Conservation (phyloP, 768 basidiomycete species). For the Psilocybe cyanescens region DNA sequence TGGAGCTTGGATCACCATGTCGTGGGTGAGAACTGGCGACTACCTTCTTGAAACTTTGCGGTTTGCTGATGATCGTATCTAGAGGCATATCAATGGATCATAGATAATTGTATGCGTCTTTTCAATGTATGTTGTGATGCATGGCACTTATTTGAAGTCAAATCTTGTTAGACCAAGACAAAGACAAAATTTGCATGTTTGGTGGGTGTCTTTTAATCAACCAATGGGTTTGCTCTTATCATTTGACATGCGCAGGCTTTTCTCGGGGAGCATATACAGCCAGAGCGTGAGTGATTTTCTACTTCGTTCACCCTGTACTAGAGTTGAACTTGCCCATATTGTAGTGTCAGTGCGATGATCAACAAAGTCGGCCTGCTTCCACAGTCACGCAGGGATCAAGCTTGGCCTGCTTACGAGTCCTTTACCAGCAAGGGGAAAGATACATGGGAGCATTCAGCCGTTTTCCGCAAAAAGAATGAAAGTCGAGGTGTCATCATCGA, state of each 20-base stretch:
- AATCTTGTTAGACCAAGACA: slow-evolving; percentile 6
- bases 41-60: neutral
- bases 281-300: slow-evolving; percentile 16
- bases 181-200: slow-evolving; percentile 15
- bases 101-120: slow-evolving; percentile 7
- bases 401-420: slow-evolving; percentile 14
- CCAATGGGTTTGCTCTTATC: neutral
- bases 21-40: slow-evolving; percentile 12
- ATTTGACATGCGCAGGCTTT: slow-evolving; percentile 10
- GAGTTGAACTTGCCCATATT: too few species aligned
- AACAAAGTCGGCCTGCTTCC: slow-evolving; percentile 24
- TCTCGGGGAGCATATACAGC: slow-evolving; percentile 25
- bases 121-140: slow-evolving; percentile 5
- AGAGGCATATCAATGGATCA: slow-evolving; percentile 22
- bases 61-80: neutral
- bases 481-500: slow-evolving; percentile 46
- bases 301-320: neutral
- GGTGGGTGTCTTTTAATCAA: neutral
- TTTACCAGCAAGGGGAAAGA: slow-evolving; percentile 14
- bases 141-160: too few species aligned
- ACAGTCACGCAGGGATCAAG: slow-evolving; percentile 15
- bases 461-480: slow-evolving; percentile 47
- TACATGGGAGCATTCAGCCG: slow-evolving; percentile 25
- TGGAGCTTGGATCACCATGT: slow-evolving; percentile 20
- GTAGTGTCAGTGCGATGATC: slow-evolving; percentile 21